Conservation (phyloP, 1,139 yeast species). For the Nakaseomyces nivariensis region DNA sequence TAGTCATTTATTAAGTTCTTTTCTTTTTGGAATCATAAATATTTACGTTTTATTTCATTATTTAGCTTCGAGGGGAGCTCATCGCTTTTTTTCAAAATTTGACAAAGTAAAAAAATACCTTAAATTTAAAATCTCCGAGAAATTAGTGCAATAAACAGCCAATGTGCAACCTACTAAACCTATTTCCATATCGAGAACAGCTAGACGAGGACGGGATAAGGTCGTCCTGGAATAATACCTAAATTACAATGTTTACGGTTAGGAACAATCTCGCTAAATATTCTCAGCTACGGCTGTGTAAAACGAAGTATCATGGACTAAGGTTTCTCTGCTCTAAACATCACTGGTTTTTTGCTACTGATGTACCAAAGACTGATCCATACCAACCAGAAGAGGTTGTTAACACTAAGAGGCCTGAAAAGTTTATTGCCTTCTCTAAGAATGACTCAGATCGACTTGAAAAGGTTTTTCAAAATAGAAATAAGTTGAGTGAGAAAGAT, state of each 20-base stretch:
- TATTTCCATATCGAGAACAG: no score
- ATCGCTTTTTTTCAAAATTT: no score
- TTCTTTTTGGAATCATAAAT: no score
- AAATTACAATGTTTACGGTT: background rate
- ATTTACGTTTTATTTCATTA: no score
- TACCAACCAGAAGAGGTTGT: slow-evolving; percentile 40
- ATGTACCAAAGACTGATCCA: slow-evolving; percentile 63
- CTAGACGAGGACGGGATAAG: no score
- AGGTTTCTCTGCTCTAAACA: background rate
- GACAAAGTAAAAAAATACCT: no score
- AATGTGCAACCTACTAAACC: no score
- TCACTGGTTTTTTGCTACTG: slow-evolving; percentile 76
- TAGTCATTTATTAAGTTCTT: no score
- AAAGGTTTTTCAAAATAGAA: slow-evolving; percentile 31
- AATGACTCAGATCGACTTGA: slow-evolving; percentile 59
- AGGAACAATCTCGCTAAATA: background rate
- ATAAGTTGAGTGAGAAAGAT: slow-evolving; percentile 3
- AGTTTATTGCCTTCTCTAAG: slow-evolving; percentile 61
- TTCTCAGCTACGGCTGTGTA: background rate
- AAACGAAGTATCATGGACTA: background rate
- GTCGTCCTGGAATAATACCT: background rate
- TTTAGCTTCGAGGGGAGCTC: no score
- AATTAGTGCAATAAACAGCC: no score
- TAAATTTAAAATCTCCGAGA: no score
- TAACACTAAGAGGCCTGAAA: slow-evolving; percentile 38